Percentiles rank a stretch among this genome's conserved stretches.
phyloP scores from a whole-genome alignment of 352 stramenopile genomes.

The Phytophthora megakarya region DNA sequence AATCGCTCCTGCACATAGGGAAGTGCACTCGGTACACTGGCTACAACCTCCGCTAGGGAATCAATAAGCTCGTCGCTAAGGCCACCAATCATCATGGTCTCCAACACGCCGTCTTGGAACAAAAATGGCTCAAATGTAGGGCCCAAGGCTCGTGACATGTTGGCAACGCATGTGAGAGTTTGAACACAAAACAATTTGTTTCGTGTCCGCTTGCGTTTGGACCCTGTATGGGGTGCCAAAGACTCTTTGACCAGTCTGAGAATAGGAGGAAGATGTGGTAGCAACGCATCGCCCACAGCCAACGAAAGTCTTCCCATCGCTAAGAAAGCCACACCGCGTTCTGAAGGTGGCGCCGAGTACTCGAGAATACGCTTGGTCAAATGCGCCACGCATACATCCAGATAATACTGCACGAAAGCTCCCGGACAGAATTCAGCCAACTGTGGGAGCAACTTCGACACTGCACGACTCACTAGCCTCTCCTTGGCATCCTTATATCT shows the following conservation, averaged over 20 bases:
- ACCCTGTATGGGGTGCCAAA: constrained; percentile 51
- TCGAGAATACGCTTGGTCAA: constrained; percentile 83
- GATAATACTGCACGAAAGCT: constrained; percentile 94
- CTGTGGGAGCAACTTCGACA: constrained; percentile 91
- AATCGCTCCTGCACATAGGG: constrained; percentile 93
- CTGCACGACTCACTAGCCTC: constrained; percentile 79
- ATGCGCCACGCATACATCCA: constrained; percentile 82
- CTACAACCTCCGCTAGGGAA: constrained; percentile 91
- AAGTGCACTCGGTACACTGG: constrained; percentile 89
- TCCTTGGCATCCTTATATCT: constrained; percentile 92
- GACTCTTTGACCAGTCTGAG: constrained; percentile 79
- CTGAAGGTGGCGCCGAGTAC: constrained; percentile 50
- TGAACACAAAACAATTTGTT: constrained; percentile 87
- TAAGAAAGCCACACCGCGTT: constrained; percentile 90
- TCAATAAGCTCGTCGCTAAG: constrained; percentile 95
- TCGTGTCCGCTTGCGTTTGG: constrained; percentile 51
- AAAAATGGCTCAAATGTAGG: constrained; percentile 73
- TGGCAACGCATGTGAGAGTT: constrained; percentile 80
- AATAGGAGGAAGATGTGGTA: constrained; percentile 83
- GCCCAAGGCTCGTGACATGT: constrained; percentile 71
- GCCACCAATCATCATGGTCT: constrained; percentile 89
- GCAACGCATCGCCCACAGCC: constrained; percentile 88
- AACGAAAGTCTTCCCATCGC: constrained; percentile 93
- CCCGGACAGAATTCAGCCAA: constrained; percentile 93
- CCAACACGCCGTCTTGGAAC: constrained; percentile 68